phyloP scores from a whole-genome alignment of 2,329 filamentous ascomycete genomes.

The Cordyceps farinosa region DNA sequence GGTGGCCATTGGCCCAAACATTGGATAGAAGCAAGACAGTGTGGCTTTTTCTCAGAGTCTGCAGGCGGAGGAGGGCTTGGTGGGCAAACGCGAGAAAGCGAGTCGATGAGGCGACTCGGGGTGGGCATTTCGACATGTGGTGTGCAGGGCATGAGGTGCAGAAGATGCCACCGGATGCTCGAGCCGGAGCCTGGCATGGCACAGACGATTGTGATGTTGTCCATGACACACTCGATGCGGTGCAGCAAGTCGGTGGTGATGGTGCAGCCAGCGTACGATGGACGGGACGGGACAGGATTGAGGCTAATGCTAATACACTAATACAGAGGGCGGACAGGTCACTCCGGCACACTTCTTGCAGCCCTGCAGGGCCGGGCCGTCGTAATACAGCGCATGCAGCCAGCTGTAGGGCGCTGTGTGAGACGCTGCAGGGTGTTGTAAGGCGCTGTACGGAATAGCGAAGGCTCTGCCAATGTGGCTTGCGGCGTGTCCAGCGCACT shows the following conservation, averaged over 20 bases:
- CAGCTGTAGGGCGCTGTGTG: not conserved
- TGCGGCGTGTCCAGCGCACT: not conserved
- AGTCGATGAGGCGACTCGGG: not conserved
- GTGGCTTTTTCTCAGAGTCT: not conserved
- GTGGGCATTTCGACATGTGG: not conserved
- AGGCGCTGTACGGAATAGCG: not conserved
- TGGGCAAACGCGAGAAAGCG: not conserved
- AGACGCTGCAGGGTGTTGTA: not conserved
- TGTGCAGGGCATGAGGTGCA: not conserved
- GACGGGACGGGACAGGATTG: not conserved
- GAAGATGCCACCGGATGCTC: not conserved
- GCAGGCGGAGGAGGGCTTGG: not conserved
- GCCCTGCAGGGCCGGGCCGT: not conserved
- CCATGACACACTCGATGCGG: not conserved
- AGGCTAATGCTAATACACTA: not conserved
- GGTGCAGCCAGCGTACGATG: not conserved
- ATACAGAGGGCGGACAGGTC: not conserved
- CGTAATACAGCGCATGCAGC: not conserved
- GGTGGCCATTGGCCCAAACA: slow-evolving; percentile 9
- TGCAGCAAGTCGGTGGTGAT: not conserved
- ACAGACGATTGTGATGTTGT: not conserved
- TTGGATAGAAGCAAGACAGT: slow-evolving; percentile 8
- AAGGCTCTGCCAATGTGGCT: not conserved
- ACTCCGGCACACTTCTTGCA: no score
- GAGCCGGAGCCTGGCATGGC: not conserved